phyloP scores from a whole-genome alignment of 192 early-diverging fungal genomes.

The Coemansia sp. region DNA sequence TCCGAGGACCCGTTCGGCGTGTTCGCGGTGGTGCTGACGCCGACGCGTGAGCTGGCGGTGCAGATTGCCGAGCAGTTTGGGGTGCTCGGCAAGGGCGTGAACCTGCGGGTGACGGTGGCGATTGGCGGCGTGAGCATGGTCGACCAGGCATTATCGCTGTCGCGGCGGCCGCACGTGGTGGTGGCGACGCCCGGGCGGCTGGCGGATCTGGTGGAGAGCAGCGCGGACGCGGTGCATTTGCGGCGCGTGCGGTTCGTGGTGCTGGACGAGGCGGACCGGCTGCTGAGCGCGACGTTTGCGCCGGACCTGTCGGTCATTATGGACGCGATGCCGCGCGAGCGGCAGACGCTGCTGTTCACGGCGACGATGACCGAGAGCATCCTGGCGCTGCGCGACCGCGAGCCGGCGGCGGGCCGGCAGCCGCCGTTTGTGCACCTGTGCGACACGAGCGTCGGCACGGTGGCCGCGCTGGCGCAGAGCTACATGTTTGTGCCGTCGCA shows the following conservation, averaged over 20 bases:
- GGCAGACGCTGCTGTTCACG: conserved; percentile 94
- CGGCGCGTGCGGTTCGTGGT: conserved; percentile 79
- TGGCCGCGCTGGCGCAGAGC: conserved; percentile 80
- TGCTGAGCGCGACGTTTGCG: conserved; percentile 84
- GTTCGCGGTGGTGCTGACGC: conserved; percentile 94
- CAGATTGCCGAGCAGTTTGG: conserved; percentile 99
- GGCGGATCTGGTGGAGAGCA: conserved; percentile 88
- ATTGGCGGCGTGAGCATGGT: conserved; percentile 97
- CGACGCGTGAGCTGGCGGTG: conserved; percentile 93
- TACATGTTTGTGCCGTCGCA: conserved; percentile 94
- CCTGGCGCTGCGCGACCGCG: conserved; percentile 60
- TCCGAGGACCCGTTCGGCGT: conserved; percentile 96
- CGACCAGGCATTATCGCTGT: conserved; percentile 84
- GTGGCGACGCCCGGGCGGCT: conserved; percentile 95
- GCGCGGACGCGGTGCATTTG: conserved; percentile 69
- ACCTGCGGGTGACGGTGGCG: conserved; percentile 77
- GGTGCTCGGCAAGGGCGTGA: conserved; percentile 85
- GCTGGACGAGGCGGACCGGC: conserved; percentile 93
- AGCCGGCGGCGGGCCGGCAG: background rate
- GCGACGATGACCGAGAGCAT: conserved; percentile 96
- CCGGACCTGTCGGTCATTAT: conserved; percentile 80
- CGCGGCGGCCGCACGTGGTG: conserved; percentile 82
- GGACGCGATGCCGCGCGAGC: conserved; percentile 68
- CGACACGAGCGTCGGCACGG: conserved; percentile 62
- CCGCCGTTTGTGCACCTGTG: conserved; percentile 47